phyloP scores from a whole-genome alignment of 139 green algal genomes.

The Pleodorina starrii region DNA sequence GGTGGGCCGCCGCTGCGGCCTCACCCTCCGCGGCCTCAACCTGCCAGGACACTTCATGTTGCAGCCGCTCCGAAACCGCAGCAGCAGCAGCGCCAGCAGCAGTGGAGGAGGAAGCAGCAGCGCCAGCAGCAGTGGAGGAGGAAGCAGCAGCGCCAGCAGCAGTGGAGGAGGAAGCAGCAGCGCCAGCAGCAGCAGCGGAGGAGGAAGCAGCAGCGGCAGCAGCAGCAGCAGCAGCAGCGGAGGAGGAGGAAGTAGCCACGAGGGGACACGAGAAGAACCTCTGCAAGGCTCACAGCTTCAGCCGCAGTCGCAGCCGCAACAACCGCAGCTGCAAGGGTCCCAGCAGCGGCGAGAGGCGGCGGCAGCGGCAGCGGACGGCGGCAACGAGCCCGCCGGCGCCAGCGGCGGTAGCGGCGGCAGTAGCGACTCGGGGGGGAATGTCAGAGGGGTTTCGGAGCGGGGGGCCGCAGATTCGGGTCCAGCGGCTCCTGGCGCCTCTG shows the following conservation, averaged over 20 bases:
- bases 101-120: background rate
- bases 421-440: too few relatives aligned
- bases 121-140: background rate
- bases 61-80: constrained; percentile 4
- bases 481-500: background rate
- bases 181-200: background rate
- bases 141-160: background rate
- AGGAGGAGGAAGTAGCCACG: background rate
- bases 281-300: too few relatives aligned
- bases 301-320: background rate
- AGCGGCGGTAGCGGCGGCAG: background rate
- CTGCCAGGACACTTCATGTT: constrained; percentile 78
- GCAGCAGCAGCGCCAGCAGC: background rate
- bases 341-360: too few relatives aligned
- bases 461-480: too few relatives aligned
- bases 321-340: background rate
- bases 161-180: background rate
- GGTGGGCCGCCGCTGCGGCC: constrained; percentile 57
- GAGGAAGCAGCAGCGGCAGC: background rate
- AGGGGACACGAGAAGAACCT: too few relatives aligned
- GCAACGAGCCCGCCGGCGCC: background rate
- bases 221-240: background rate
- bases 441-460: too few relatives aligned
- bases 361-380: background rate
- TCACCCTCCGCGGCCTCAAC: constrained; percentile 65